Evolutionary conservation across 2,329 filamentous ascomycete genomes (phyloP).

Genomic region (Fusarium redolens): DNA sequence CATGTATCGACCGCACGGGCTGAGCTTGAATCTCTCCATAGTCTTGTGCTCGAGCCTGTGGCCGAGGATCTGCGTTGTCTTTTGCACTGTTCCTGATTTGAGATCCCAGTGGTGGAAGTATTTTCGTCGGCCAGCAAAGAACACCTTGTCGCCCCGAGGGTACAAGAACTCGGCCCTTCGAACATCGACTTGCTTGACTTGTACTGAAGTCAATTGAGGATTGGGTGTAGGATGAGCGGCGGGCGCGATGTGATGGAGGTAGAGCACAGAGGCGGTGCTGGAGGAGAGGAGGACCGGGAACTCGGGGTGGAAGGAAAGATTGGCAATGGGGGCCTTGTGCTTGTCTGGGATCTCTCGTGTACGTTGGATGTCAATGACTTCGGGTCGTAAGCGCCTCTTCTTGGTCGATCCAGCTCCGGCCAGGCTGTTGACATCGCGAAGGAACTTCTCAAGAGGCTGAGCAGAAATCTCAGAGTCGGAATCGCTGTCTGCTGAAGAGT

Average conservation of each 20-base stretch:
- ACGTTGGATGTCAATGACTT: slow-evolving; percentile 90
- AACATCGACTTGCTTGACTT: slow-evolving; percentile 86
- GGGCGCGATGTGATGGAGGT: slow-evolving; percentile 88
- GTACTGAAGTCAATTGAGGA: slow-evolving; percentile 88
- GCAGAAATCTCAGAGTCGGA: slow-evolving; percentile 72
- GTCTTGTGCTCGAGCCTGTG: slow-evolving; percentile 84
- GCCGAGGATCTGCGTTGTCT: slow-evolving; percentile 80
- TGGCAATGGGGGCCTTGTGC: slow-evolving; percentile 83
- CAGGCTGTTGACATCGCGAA: slow-evolving; percentile 79
- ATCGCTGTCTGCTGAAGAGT: slow-evolving; percentile 63
- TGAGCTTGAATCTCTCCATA: slow-evolving; percentile 92
- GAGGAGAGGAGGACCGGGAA: slow-evolving; percentile 91
- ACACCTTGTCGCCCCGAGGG: slow-evolving; percentile 79
- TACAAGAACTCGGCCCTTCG: slow-evolving; percentile 84
- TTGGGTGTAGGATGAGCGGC: slow-evolving; percentile 82
- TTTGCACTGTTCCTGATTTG: slow-evolving; percentile 81
- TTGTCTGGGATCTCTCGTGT: slow-evolving; percentile 84
- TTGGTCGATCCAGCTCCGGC: slow-evolving; percentile 65
- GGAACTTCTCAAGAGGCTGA: slow-evolving; percentile 81
- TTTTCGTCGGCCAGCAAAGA: slow-evolving; percentile 86
- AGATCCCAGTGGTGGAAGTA: slow-evolving; percentile 98
- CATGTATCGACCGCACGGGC: slow-evolving; percentile 87
- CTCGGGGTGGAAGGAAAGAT: slow-evolving; percentile 88
- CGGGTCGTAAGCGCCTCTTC: slow-evolving; percentile 81
- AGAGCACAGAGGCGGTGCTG: slow-evolving; percentile 85